Evolutionary conservation across 164 flowering plant species (phyloP), one percentile per base, ranked within the genome.

Genomic region (Pachysandra terminalis): DNA sequence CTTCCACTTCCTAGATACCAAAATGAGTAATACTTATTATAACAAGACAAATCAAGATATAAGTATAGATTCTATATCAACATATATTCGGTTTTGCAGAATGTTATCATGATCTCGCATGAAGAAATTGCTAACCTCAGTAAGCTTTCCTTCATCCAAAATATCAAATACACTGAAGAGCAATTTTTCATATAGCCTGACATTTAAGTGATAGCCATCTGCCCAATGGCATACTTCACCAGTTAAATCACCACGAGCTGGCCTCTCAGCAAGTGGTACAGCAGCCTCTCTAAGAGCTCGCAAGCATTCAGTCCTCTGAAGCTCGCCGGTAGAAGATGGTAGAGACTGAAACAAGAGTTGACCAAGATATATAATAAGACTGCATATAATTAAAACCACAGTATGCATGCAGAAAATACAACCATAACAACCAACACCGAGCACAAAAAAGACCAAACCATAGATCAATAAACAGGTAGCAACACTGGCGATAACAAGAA

Each of bases 141-240:
- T 84, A 77, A 96, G 88, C 80, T 88, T 93, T 78, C 99, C 98
- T 75, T 96, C 99, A 69, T 91, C 98, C 74, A 93, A 75, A 71
- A 96, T 81, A 79, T 96, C 98, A 84, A 96, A 96, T 56, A 93
- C 96, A 77, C 96, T 87, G 32, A 79, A 77, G 63, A 96, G 94
- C 70, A 96, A 75, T 69, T 93, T 93, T 87, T 96, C 98, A 73
- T 96, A 96, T 51, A 96, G 78, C 75, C 81, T 84, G 67, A 93
- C 94, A 75, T 93, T 96, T 41, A 96, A 80, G 71, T 86, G 97
- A 83, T 96, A 96, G 59, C 99, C 99, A 84, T 96, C 99, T 54
- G 98, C 97, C 99, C 99, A 96, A 71, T 96, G 99, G 82, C 98
- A 89, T 25, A 93, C 84, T 91, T 96, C 99, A 80, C 98, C 99